phyloP scores from a whole-genome alignment of 352 stramenopile species.

The Phytophthora constricta region DNA sequence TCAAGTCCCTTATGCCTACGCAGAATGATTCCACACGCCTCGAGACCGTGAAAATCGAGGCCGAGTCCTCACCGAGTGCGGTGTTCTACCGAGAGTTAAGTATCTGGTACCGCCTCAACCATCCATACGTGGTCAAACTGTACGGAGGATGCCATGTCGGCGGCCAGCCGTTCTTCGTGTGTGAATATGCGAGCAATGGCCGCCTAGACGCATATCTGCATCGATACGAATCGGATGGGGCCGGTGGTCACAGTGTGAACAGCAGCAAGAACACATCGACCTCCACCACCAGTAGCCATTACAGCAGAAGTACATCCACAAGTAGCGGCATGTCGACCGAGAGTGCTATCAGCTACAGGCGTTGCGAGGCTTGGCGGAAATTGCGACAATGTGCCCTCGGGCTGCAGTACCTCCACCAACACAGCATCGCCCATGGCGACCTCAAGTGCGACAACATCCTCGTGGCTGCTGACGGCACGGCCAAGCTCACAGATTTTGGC shows the following conservation, averaged over 20 bases:
- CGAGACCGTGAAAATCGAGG: not conserved
- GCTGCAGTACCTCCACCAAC: constrained; percentile 42
- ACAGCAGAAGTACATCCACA: constrained; percentile 26
- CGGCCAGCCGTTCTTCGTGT: constrained; percentile 45
- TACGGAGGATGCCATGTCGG: constrained; percentile 44
- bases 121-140: constrained; percentile 44
- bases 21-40: constrained; percentile 1
- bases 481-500: constrained; percentile 45
- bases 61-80: constrained; percentile 14
- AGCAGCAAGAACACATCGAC: constrained; percentile 10
- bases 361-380: constrained; percentile 36
- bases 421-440: constrained; percentile 44
- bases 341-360: constrained; percentile 11
- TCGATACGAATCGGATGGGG: constrained; percentile 11
- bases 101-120: constrained; percentile 40
- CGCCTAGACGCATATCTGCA: constrained; percentile 34
- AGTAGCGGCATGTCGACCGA: constrained; percentile 18
- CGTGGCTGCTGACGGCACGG: constrained; percentile 33
- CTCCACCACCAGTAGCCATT: constrained; percentile 21
- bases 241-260: not conserved
- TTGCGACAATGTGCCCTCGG: constrained; percentile 34
- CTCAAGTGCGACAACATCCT: constrained; percentile 55
- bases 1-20: constrained; percentile 34
- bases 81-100: constrained; percentile 40
- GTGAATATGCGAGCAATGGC: constrained; percentile 36